Percentiles rank a stretch among this genome's conserved stretches.
phyloP scores from a whole-genome alignment of 148 eudicot species.

The Chenopodium formosanum region DNA sequence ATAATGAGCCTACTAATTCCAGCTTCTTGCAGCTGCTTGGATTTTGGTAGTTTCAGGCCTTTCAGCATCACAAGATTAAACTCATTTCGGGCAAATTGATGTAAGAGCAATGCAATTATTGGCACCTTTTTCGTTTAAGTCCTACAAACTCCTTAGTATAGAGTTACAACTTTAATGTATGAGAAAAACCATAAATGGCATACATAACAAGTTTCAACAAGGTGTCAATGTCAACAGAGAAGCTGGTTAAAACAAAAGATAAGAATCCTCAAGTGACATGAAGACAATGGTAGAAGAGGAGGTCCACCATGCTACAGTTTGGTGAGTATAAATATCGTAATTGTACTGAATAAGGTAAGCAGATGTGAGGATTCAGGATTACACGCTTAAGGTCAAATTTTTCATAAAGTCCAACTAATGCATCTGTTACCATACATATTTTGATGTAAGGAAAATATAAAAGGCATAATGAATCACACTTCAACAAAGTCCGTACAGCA shows the following conservation, averaged over 20 bases:
- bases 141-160: no score
- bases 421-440: background rate
- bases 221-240: background rate
- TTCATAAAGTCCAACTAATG: background rate
- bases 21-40: no score
- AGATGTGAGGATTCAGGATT: background rate
- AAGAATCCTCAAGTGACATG: slow-evolving; percentile 1
- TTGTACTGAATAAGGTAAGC: background rate
- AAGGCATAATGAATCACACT: background rate
- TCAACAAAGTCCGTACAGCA: background rate
- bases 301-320: background rate
- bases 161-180: no score
- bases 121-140: no score
- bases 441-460: background rate
- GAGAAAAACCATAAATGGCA: background rate
- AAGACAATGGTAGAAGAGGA: background rate
- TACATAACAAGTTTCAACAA: background rate
- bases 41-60: no score
- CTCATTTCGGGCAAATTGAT: no score
- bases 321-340: background rate
- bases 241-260: background rate
- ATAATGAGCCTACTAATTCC: no score
- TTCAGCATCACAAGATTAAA: no score
- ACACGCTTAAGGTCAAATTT: background rate
- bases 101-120: no score